A percentile compares a stretch with the other conserved stretches of the same genome.
Conservation (phyloP, 2,329 filamentous ascomycete species). For the Onygena corvina region DNA sequence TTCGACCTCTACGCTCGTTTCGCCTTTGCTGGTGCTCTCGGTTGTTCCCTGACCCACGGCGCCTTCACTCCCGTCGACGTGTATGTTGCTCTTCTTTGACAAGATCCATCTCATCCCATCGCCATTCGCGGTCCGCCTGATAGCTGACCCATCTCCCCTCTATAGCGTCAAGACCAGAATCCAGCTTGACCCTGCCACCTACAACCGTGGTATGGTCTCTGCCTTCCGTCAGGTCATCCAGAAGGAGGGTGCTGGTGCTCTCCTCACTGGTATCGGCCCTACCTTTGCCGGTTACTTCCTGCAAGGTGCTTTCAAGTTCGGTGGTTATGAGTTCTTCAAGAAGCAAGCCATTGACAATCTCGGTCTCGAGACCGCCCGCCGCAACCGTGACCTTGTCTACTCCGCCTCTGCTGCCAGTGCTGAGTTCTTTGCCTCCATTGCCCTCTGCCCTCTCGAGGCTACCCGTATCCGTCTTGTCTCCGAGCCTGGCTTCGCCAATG, state of each 20-base stretch:
- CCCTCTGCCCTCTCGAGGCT: conserved; percentile 82
- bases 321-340: conserved; percentile 95
- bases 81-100: conserved; percentile 53
- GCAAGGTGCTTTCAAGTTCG: conserved; percentile 86
- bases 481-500: conserved; percentile 71
- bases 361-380: conserved; percentile 62
- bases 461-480: conserved; percentile 90
- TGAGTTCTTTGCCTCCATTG: conserved; percentile 52
- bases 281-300: conserved; percentile 88
- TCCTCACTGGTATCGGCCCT: conserved; percentile 74
- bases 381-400: conserved; percentile 75
- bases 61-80: conserved; percentile 96
- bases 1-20: conserved; percentile 82
- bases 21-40: conserved; percentile 92
- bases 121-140: not conserved
- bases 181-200: conserved; percentile 79
- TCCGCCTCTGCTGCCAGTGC: conserved; percentile 51
- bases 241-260: conserved; percentile 73
- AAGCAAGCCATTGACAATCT: conserved; percentile 71
- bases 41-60: conserved; percentile 97
- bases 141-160: not conserved
- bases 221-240: conserved; percentile 75
- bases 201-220: conserved; percentile 78
- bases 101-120: not conserved
- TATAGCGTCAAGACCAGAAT: conserved; percentile 85